Percentiles rank a stretch among this genome's conserved stretches.
These are phyloP conservation scores for Umbelopsis sp. DNA, from an alignment of 192 early-diverging fungal genomes.

Conservation along the genomic window DNA sequence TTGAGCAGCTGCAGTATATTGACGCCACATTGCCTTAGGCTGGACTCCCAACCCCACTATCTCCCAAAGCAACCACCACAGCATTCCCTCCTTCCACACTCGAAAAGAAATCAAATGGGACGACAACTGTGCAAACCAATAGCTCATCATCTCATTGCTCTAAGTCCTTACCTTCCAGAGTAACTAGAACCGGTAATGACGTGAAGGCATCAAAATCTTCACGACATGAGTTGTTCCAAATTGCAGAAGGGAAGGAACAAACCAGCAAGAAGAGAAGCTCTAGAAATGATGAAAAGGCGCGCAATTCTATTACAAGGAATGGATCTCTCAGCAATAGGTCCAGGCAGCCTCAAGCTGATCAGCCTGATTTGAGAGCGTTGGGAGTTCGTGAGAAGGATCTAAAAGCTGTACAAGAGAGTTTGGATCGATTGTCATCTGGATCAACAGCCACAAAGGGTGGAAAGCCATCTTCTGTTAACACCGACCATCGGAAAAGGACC, in stretches of 20 bases:
- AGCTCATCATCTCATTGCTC: neutral
- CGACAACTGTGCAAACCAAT: neutral
- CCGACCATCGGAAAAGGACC: neutral
- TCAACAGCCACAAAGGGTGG: neutral
- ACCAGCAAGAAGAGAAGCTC: too few relatives aligned
- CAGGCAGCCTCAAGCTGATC: neutral
- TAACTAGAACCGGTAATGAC: neutral
- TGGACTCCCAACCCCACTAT: neutral
- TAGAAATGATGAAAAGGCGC: neutral
- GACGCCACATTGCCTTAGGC: neutral
- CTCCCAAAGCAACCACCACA: neutral
- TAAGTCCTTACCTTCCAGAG: neutral
- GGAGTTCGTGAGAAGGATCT: conserved; percentile 2
- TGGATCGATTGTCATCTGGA: neutral
- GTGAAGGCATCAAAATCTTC: too few relatives aligned
- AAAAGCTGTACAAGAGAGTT: neutral
- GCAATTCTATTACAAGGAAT: neutral
- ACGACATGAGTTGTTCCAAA: too few relatives aligned
- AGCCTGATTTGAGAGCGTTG: neutral
- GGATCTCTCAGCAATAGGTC: neutral
- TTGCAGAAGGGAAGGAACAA: too few relatives aligned
- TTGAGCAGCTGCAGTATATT: neutral
- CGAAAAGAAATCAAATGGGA: neutral
- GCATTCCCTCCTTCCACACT: neutral
- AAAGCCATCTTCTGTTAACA: neutral